Evolutionary conservation across 2,329 filamentous ascomycete genomes (phyloP).

Genomic region (Ophioceras dolichostomum): DNA sequence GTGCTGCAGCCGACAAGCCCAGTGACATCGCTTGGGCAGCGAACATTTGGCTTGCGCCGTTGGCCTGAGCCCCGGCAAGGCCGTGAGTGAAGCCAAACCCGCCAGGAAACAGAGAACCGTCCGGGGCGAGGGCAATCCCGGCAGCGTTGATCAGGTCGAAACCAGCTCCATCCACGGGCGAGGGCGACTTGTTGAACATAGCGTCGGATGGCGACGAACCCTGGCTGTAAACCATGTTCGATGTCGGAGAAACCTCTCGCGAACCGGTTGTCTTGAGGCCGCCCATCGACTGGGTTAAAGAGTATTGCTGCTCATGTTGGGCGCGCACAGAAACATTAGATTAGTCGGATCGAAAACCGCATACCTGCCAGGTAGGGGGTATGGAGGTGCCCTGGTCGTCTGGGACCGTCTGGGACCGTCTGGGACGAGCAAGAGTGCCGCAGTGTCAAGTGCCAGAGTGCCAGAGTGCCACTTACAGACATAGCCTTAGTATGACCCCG

Average conservation of each 20-base stretch:
- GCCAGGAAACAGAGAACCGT: neutral
- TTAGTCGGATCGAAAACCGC: too few species aligned
- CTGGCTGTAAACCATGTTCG: constrained; percentile 37
- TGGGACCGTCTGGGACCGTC: too few species aligned
- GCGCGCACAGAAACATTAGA: too few species aligned
- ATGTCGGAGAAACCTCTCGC: constrained; percentile 42
- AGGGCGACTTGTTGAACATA: constrained; percentile 33
- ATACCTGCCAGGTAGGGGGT: too few species aligned
- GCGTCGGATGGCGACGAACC: constrained; percentile 37
- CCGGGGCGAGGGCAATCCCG: constrained; percentile 5
- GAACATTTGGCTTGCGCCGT: constrained; percentile 3
- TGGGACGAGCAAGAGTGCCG: too few species aligned
- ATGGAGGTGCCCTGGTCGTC: too few species aligned
- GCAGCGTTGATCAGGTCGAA: constrained; percentile 20
- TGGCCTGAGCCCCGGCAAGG: constrained; percentile 1
- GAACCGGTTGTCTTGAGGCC: constrained; percentile 33
- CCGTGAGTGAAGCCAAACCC: constrained; percentile 1
- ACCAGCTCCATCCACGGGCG: constrained; percentile 20
- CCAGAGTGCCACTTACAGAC: constrained; percentile 26
- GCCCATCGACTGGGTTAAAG: constrained; percentile 36
- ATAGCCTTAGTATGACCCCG: constrained; percentile 24
- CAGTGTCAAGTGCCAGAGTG: too few species aligned
- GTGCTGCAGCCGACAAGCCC: constrained; percentile 11
- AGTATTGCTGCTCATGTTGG: constrained; percentile 29
- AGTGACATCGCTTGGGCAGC: constrained; percentile 9